These are phyloP conservation scores for Aquilaria agallochum DNA, from an alignment of 441 rosid genomes.

Conservation along the genomic window DNA sequence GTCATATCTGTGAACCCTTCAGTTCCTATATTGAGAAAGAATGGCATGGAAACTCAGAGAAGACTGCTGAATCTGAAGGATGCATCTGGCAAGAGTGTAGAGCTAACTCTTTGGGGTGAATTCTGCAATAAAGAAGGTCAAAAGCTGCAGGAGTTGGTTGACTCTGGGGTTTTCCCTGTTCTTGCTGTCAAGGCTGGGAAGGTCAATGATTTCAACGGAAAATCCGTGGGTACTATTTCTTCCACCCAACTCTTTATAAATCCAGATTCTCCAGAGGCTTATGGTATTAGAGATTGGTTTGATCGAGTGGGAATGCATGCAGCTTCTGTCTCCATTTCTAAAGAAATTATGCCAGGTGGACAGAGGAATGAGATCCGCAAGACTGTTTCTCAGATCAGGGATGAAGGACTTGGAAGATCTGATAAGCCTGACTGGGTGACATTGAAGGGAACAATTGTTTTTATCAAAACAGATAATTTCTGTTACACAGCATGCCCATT, in stretches of 20 bases:
- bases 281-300: constrained; percentile 62
- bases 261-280: constrained; percentile 79
- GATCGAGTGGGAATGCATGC: constrained; percentile 59
- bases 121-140: constrained; percentile 83
- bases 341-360: constrained; percentile 52
- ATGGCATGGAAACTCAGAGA: constrained; percentile 93
- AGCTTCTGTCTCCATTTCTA: constrained; percentile 67
- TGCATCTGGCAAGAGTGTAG: constrained; percentile 67
- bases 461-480: constrained; percentile 70
- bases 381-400: constrained; percentile 70
- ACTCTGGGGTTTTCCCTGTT: constrained; percentile 56
- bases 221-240: constrained; percentile 71
- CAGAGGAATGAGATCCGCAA: constrained; percentile 61
- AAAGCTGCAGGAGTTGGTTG: constrained; percentile 59
- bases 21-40: constrained; percentile 71
- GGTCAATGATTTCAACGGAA: constrained; percentile 82
- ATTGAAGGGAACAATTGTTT: constrained; percentile 55
- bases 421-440: constrained; percentile 88
- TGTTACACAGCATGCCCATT: constrained; percentile 88
- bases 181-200: constrained; percentile 82
- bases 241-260: constrained; percentile 74
- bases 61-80: constrained; percentile 68
- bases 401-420: constrained; percentile 86
- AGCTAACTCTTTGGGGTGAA: constrained; percentile 82
- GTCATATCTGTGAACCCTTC: constrained; percentile 68